Percentiles rank a stretch among this genome's conserved stretches.
Evolutionary conservation across 768 basidiomycete species (phyloP).

Genomic region (Boletus pseudopeckii): DNA sequence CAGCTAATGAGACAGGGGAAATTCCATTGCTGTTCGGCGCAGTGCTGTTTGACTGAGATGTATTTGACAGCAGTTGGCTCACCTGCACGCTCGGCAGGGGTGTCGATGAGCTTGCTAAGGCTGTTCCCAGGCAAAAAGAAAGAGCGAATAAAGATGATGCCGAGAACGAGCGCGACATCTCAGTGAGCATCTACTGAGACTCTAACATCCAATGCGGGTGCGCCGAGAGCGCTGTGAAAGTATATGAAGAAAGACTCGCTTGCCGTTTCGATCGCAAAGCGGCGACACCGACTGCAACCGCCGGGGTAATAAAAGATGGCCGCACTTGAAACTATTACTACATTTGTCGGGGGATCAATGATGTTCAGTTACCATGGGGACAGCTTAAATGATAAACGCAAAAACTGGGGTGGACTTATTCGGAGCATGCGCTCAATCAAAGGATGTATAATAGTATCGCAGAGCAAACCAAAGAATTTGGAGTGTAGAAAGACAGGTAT

Average conservation of each 20-base stretch:
- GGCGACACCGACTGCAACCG: background rate
- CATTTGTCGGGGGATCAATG: background rate
- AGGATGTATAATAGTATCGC: conserved; percentile 4
- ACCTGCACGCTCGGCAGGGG: conserved; percentile 12
- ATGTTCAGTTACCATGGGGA: background rate
- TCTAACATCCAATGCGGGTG: conserved; percentile 19
- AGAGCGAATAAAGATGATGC: conserved; percentile 6
- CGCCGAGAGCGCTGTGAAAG: background rate
- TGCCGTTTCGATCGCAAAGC: background rate
- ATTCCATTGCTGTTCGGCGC: conserved; percentile 39
- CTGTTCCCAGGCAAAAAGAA: conserved; percentile 7
- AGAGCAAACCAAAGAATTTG: conserved; percentile 11
- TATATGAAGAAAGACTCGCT: background rate
- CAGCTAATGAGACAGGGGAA: conserved; percentile 42
- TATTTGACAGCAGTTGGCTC: conserved; percentile 8
- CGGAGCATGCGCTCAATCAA: background rate
- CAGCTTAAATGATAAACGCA: background rate
- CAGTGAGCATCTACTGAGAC: conserved; percentile 8
- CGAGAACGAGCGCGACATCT: conserved; percentile 21
- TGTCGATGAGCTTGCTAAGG: conserved; percentile 1
- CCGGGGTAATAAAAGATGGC: background rate
- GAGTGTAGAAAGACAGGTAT: conserved; percentile 32
- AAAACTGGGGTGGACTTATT: background rate
- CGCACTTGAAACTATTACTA: background rate
- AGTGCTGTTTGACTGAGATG: conserved; percentile 12